phyloP scores from a whole-genome alignment of 805 yeast species.

The Kodamaea kaohsiungensis region DNA sequence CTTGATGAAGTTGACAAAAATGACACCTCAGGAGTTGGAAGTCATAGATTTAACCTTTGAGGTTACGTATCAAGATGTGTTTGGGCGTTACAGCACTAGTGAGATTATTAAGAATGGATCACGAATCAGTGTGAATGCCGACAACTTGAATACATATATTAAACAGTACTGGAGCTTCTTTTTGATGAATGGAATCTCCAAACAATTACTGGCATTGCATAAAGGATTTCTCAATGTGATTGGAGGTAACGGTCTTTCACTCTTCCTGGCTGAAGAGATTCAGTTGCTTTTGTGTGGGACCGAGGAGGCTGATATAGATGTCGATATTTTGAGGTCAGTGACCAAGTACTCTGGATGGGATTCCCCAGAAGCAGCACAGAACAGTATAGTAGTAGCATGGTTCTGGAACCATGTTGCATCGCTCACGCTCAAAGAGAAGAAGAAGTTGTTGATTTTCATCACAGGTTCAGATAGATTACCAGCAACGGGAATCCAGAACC shows the following conservation, averaged over 20 bases:
- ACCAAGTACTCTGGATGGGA: slow-evolving; percentile 75
- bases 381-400: slow-evolving; percentile 60
- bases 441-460: slow-evolving; percentile 67
- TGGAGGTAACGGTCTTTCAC: slow-evolving; percentile 75
- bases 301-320: slow-evolving; percentile 64
- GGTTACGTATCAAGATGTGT: slow-evolving; percentile 53
- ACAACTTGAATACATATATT: slow-evolving; percentile 62
- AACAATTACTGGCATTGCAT: slow-evolving; percentile 58
- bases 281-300: slow-evolving; percentile 78
- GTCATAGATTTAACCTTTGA: slow-evolving; percentile 61
- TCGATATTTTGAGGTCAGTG: slow-evolving; percentile 63
- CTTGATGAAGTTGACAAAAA: slow-evolving; percentile 29
- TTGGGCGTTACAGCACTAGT: slow-evolving; percentile 42
- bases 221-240: slow-evolving; percentile 75
- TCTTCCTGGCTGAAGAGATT: slow-evolving; percentile 81
- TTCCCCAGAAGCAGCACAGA: slow-evolving; percentile 34
- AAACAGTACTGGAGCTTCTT: slow-evolving; percentile 61
- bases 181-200: slow-evolving; percentile 53
- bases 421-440: slow-evolving; percentile 50
- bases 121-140: slow-evolving; percentile 51
- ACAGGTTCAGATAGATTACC: slow-evolving; percentile 94
- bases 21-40: slow-evolving; percentile 30
- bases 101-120: slow-evolving; percentile 65
- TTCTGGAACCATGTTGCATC: slow-evolving; percentile 79
- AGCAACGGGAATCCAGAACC: slow-evolving; percentile 82